Evolutionary conservation across 805 yeast species (phyloP).

Genomic region (Wickerhamomyces subpelliculosus): DNA sequence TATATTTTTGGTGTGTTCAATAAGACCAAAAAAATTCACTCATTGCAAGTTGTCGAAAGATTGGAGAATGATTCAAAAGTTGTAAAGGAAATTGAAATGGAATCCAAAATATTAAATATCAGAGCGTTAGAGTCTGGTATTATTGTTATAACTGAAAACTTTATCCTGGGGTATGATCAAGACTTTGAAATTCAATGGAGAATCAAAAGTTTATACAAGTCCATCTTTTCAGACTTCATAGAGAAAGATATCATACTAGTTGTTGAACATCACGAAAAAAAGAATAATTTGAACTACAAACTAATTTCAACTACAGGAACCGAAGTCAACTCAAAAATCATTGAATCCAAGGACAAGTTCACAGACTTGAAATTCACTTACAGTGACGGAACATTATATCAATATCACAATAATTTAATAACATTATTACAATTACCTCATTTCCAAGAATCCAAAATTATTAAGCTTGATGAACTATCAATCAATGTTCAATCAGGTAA

Average conservation of each 20-base stretch:
- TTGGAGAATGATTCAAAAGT: slow-evolving; percentile 18
- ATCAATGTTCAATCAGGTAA: slow-evolving; percentile 1
- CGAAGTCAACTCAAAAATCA: slow-evolving; percentile 19
- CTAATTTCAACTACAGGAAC: slow-evolving; percentile 11
- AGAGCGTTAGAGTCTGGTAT: slow-evolving; percentile 1
- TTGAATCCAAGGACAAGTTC: slow-evolving; percentile 10
- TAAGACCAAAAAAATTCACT: slow-evolving; percentile 13
- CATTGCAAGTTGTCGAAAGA: slow-evolving; percentile 12
- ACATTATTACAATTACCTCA: slow-evolving; percentile 17
- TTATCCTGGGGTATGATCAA: slow-evolving; percentile 2
- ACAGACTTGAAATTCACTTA: slow-evolving; percentile 10
- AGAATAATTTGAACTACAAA: slow-evolving; percentile 15
- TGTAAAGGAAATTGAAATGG: slow-evolving; percentile 9
- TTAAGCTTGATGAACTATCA: slow-evolving; percentile 3
- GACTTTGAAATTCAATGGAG: slow-evolving; percentile 11
- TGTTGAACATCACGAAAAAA: slow-evolving; percentile 10
- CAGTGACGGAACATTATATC: slow-evolving; percentile 15
- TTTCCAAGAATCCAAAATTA: slow-evolving; percentile 11
- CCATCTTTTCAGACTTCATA: slow-evolving; percentile 11
- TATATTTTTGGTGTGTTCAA: slow-evolving; percentile 13
- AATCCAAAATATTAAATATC: slow-evolving; percentile 10
- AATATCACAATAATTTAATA: slow-evolving; percentile 11
- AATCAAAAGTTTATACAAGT: slow-evolving; percentile 7
- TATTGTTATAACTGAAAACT: slow-evolving; percentile 10
- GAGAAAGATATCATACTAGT: slow-evolving; percentile 11